These are phyloP conservation scores for Spizellomyces punctatus DNA, from an alignment of 192 early-diverging fungal genomes.

Conservation along the genomic window DNA sequence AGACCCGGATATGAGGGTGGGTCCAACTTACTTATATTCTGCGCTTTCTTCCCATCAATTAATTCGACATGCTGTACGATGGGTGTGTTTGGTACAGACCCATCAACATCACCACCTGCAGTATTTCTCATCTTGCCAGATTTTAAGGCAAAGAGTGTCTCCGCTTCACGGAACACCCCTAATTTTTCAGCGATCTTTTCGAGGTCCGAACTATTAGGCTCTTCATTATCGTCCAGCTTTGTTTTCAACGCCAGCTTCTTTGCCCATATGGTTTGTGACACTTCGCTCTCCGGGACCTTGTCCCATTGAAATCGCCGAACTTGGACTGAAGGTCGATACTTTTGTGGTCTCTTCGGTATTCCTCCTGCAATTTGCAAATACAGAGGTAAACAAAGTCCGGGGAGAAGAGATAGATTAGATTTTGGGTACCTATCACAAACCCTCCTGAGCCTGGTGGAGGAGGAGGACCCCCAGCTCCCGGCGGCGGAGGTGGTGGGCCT, in stretches of 20 bases:
- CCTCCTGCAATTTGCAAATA: neutral
- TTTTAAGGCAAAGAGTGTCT: slow-evolving; percentile 37
- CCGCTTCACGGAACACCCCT: slow-evolving; percentile 45
- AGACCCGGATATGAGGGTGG: neutral
- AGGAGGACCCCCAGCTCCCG: neutral
- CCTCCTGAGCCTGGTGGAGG: slow-evolving; percentile 27
- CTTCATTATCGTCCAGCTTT: neutral
- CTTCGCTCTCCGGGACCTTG: slow-evolving; percentile 37
- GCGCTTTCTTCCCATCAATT: slow-evolving; percentile 49
- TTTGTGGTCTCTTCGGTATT: slow-evolving; percentile 40
- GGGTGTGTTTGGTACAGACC: neutral
- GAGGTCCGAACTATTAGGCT: slow-evolving; percentile 20
- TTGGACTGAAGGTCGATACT: slow-evolving; percentile 35
- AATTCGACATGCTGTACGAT: slow-evolving; percentile 24
- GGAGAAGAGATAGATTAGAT: too few relatives aligned
- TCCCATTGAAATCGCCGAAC: slow-evolving; percentile 51
- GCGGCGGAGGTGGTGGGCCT: slow-evolving; percentile 29
- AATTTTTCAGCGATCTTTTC: slow-evolving; percentile 37
- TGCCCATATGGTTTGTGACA: slow-evolving; percentile 38
- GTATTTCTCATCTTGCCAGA: neutral
- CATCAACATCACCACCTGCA: neutral
- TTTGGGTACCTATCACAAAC: too few relatives aligned
- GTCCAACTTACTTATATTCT: slow-evolving; percentile 45
- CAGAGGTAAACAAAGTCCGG: too few relatives aligned
- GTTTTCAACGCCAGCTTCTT: slow-evolving; percentile 31